A percentile compares a stretch with the other conserved stretches of the same genome.
Evolutionary conservation across 495 filamentous ascomycete genomes (phyloP).

Genomic region (Daldinia decipiens): DNA sequence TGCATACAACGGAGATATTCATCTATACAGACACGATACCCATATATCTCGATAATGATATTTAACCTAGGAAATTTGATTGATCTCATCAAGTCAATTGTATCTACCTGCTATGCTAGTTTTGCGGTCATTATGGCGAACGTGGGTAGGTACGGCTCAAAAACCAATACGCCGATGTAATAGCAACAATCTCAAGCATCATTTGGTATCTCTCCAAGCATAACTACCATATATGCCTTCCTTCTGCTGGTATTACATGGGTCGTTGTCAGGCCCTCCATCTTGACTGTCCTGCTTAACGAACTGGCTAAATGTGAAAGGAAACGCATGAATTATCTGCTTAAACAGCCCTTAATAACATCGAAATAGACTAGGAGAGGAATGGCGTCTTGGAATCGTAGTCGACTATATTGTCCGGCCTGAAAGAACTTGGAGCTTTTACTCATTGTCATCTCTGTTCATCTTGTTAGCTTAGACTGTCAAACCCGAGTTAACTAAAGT

Average conservation of each 20-base stretch:
- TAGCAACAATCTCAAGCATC: slow-evolving; percentile 22
- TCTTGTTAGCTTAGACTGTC: background rate
- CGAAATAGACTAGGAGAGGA: background rate
- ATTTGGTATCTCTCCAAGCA: slow-evolving; percentile 39
- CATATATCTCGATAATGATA: no score
- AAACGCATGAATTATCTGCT: slow-evolving; percentile 13
- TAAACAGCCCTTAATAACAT: background rate
- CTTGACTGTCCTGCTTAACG: background rate
- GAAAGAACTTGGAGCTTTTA: background rate
- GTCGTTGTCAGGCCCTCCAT: background rate
- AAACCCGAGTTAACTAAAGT: background rate
- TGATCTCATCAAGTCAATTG: background rate
- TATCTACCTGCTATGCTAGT: background rate
- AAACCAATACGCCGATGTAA: slow-evolving; percentile 4
- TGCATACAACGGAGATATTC: background rate
- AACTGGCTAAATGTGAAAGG: slow-evolving; percentile 12
- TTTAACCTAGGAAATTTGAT: background rate
- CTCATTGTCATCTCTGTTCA: slow-evolving; percentile 1
- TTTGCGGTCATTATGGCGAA: background rate
- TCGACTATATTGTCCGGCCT: background rate
- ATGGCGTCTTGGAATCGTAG: background rate
- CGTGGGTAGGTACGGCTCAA: background rate
- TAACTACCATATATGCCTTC: slow-evolving; percentile 13
- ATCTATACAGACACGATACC: background rate
- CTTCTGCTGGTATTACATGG: slow-evolving; percentile 15